Percentiles rank a stretch among this genome's conserved stretches.
Evolutionary conservation across 2,329 filamentous ascomycete genomes (phyloP).

Genomic region (Beauveria australis): DNA sequence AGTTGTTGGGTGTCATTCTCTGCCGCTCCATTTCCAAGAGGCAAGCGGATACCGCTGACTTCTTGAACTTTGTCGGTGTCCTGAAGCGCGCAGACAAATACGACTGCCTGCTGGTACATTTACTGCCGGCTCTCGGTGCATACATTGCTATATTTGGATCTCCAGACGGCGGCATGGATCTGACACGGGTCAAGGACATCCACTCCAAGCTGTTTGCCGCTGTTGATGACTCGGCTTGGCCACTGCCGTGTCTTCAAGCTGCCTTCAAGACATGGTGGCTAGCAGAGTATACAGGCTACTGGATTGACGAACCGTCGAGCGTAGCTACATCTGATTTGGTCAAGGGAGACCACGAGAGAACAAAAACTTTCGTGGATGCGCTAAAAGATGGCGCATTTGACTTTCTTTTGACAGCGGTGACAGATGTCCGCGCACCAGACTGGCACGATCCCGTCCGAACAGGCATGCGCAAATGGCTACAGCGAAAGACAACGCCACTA

Average conservation of each 20-base stretch:
- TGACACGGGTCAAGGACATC: conserved; percentile 62
- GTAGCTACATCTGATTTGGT: conserved; percentile 56
- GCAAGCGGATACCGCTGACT: conserved; percentile 63
- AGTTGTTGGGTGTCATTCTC: conserved; percentile 74
- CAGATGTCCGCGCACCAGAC: conserved; percentile 69
- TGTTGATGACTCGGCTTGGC: conserved; percentile 62
- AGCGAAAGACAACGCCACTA: conserved; percentile 68
- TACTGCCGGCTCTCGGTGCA: conserved; percentile 69
- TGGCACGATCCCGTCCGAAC: conserved; percentile 84
- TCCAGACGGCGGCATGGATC: conserved; percentile 58
- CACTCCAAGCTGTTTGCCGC: conserved; percentile 60
- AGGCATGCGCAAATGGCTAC: conserved; percentile 72
- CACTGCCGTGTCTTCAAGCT: conserved; percentile 66
- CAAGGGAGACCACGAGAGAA: conserved; percentile 61
- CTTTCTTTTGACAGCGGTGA: conserved; percentile 77
- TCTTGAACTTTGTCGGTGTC: conserved; percentile 59
- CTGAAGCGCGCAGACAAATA: conserved; percentile 69
- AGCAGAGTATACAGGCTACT: conserved; percentile 86
- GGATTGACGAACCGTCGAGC: conserved; percentile 61
- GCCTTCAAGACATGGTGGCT: conserved; percentile 80
- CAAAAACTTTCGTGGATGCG: conserved; percentile 57
- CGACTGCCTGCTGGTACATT: conserved; percentile 66
- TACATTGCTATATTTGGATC: conserved; percentile 75
- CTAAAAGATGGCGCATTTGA: conserved; percentile 87
- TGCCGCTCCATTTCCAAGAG: conserved; percentile 70